Conservation (phyloP, 176 grass and related monocot genomes). For the Microstegium vimineum region DNA sequence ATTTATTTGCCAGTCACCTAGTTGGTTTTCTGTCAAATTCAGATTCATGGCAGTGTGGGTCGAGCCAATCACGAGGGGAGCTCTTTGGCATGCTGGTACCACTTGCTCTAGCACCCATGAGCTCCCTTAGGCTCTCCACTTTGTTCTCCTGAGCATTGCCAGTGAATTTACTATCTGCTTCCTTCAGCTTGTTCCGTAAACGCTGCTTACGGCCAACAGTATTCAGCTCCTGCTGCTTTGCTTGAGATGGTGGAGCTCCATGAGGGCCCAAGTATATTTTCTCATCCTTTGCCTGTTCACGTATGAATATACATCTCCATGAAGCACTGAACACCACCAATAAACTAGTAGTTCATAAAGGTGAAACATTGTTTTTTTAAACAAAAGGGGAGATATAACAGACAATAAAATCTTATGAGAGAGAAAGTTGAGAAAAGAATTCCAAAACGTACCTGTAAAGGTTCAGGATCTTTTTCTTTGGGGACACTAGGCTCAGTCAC, state of each 20-base stretch:
- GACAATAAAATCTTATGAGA: background rate
- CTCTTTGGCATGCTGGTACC: conserved; percentile 26
- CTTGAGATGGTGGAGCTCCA: conserved; percentile 52
- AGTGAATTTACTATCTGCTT: conserved; percentile 66
- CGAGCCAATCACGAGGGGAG: conserved; percentile 67
- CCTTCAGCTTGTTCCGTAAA: conserved; percentile 80
- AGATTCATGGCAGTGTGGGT: conserved; percentile 89
- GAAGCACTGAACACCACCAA: background rate
- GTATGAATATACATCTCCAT: conserved; percentile 5
- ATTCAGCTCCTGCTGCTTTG: conserved; percentile 51
- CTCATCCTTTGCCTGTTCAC: conserved; percentile 56
- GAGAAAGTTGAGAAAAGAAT: background rate
- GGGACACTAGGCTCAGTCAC: conserved; percentile 20
- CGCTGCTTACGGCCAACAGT: conserved; percentile 56
- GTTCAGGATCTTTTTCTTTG: conserved; percentile 39
- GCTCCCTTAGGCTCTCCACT: conserved; percentile 58
- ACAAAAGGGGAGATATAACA: background rate
- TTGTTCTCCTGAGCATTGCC: conserved; percentile 59
- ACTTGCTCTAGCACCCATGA: conserved; percentile 52
- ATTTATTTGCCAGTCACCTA: conserved; percentile 13
- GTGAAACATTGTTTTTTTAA: background rate
- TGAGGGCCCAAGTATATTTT: conserved; percentile 77
- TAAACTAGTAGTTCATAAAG: background rate
- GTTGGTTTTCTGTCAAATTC: conserved; percentile 56
- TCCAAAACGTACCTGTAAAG: conserved; percentile 33